Evolutionary conservation across 2,329 filamentous ascomycete genomes (phyloP), one percentile per base, ranked within the genome.

Genomic region (Colletotrichum acutatum): DNA sequence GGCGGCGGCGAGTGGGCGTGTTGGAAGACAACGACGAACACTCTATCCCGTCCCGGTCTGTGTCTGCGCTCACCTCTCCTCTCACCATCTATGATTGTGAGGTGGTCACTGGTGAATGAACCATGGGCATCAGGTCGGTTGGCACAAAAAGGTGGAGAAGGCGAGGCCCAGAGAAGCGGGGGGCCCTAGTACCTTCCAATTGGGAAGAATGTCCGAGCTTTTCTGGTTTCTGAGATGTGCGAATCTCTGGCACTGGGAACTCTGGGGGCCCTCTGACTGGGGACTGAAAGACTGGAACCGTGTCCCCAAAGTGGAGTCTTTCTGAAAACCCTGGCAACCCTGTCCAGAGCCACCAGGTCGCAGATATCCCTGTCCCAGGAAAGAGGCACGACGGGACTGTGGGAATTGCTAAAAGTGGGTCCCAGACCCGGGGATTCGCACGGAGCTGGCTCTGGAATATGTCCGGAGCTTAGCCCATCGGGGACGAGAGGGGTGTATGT

Each of bases 161-260:
- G 16, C n/a, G 37, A 54, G 30, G 22, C 49, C 66, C 49, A 68
- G 37, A 53, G 54, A 70, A 68, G 70, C 66, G 53, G 70, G 69
- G 58, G 69, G 60, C 6, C 66, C 66, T 69, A 54, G 28, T 74
- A 12, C 71, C 71, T 71, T 74, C 71, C 71, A 74, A 71, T 66
- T 74, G 68, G 61, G 71, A 74, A 74, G 71, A 60, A 66, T 74
- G 71, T 74, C 71, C 71, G 71, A 74, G 71, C 71, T 74, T 72
- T 60, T 70, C 66, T 65, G 70, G 53, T 53, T 69, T 70, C 70
- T 69, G 60, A 46, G 32, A 32, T 53, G 32, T 42, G 37, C 37
- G 37, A 42, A 42, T 42, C 37, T 42, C 37, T 42, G 37, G 16
- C 37, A 42, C 16, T 49, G 32, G 11, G 11, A 34, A 34, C 32